phyloP scores from a whole-genome alignment of 495 filamentous ascomycete genomes.

The Cladorrhinum samala region DNA sequence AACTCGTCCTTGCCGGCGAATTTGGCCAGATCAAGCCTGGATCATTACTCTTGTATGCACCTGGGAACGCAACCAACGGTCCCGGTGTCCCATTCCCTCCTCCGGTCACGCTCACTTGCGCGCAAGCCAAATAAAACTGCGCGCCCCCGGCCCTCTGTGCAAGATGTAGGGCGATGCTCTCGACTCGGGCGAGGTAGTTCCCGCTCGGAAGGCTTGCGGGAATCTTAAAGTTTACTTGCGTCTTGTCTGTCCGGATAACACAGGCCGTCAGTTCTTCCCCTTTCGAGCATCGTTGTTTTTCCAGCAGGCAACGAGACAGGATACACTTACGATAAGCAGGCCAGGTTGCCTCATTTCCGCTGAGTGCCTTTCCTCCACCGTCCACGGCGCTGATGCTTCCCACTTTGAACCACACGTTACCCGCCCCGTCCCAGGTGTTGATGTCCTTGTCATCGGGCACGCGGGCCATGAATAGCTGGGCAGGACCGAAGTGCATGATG shows the following conservation, averaged over 20 bases:
- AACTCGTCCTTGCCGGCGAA: background rate
- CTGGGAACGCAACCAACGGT: slow-evolving; percentile 29
- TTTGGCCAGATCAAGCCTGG: slow-evolving; percentile 17
- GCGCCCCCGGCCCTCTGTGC: slow-evolving; percentile 29
- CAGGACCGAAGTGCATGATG: slow-evolving; percentile 42
- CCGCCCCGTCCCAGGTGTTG: slow-evolving; percentile 39
- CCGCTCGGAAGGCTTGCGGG: slow-evolving; percentile 7
- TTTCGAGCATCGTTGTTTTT: background rate
- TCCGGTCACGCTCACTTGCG: slow-evolving; percentile 32
- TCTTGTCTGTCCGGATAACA: background rate
- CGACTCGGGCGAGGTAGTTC: slow-evolving; percentile 37
- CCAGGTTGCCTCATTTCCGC: slow-evolving; percentile 29
- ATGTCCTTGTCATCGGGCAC: slow-evolving; percentile 36
- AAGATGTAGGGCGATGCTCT: slow-evolving; percentile 36
- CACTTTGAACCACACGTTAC: slow-evolving; percentile 47
- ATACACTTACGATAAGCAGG: slow-evolving; percentile 33
- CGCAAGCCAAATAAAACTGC: slow-evolving; percentile 39
- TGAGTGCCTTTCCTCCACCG: slow-evolving; percentile 15
- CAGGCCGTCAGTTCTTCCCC: background rate
- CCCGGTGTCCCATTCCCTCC: slow-evolving; percentile 30
- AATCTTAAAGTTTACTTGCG: background rate
- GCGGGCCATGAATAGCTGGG: slow-evolving; percentile 45
- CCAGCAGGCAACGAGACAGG: background rate
- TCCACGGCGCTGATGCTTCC: slow-evolving; percentile 27
- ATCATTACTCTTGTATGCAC: slow-evolving; percentile 31